Percentiles rank a stretch among this genome's conserved stretches.
These are phyloP conservation scores for Henckelia pumila DNA, from an alignment of 257 asterid species.

Conservation along the genomic window DNA sequence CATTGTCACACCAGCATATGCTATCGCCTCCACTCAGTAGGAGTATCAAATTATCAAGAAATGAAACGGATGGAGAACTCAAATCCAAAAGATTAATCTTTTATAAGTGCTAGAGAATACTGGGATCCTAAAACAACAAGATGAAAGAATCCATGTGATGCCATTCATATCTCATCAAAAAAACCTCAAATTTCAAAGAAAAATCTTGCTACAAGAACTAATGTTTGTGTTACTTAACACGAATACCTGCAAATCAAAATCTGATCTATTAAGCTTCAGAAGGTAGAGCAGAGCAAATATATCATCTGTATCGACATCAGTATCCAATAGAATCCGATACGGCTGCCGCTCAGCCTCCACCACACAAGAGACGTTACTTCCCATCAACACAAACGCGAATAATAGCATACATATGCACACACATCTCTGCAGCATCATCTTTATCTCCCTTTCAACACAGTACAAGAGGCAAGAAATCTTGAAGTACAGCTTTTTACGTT, in stretches of 20 bases:
- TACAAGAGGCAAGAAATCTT: not conserved
- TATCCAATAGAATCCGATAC: conserved; percentile 67
- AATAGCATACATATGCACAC: conserved; percentile 21
- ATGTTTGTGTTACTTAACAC: not conserved
- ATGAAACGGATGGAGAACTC: not conserved
- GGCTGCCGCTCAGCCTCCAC: conserved; percentile 43
- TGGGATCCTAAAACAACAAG: too few species aligned
- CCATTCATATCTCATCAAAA: too few species aligned
- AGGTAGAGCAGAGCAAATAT: conserved; percentile 70
- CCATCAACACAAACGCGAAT: conserved; percentile 16
- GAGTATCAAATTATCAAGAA: not conserved
- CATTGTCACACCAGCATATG: not conserved
- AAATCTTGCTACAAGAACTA: not conserved
- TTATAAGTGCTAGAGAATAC: not conserved
- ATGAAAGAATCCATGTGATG: too few species aligned
- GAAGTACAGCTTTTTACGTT: conserved; percentile 9
- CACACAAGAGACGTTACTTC: conserved; percentile 7
- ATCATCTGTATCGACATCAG: conserved; percentile 85
- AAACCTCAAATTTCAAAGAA: not conserved
- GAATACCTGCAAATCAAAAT: conserved; percentile 67
- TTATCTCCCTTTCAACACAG: not conserved
- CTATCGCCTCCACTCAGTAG: not conserved
- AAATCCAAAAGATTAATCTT: too few species aligned
- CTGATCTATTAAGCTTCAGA: conserved; percentile 67
- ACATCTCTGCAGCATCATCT: conserved; percentile 35